Conservation (phyloP, 1,284 basidiomycete genomes). For the Amylostereum areolatum region DNA sequence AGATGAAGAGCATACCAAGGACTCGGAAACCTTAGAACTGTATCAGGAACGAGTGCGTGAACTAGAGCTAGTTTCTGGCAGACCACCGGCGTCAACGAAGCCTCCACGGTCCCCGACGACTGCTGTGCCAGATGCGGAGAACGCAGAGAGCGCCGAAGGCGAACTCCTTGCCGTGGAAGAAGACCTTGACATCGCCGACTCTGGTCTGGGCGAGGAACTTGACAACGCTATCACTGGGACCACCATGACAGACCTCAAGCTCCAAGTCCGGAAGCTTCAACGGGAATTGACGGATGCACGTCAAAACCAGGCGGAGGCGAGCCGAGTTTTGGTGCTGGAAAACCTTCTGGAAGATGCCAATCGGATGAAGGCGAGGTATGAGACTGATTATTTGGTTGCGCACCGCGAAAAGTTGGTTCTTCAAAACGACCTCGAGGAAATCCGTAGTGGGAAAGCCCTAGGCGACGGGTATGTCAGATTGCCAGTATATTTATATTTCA, state of each 20-base stretch:
- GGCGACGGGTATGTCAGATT: conserved; percentile 66
- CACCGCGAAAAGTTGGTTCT: conserved; percentile 81
- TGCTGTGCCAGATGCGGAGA: conserved; percentile 7
- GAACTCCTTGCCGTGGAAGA: conserved; percentile 37
- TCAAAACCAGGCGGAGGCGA: conserved; percentile 72
- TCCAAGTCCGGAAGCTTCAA: conserved; percentile 79
- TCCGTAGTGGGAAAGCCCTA: conserved; percentile 75
- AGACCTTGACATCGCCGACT: conserved; percentile 31
- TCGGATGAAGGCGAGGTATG: conserved; percentile 84
- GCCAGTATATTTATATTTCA: background rate
- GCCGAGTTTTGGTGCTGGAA: conserved; percentile 77
- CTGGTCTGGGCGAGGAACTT: conserved; percentile 78
- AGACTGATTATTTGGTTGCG: conserved; percentile 81
- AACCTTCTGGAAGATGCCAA: conserved; percentile 89
- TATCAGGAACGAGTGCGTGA: conserved; percentile 92
- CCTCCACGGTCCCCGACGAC: conserved; percentile 14
- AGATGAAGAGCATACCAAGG: conserved; percentile 67
- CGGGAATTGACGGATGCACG: conserved; percentile 73
- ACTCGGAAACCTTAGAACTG: conserved; percentile 81
- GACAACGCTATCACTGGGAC: conserved; percentile 80
- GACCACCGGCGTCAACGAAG: conserved; percentile 22
- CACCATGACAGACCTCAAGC: conserved; percentile 87
- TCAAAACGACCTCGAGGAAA: conserved; percentile 82
- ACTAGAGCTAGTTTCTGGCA: conserved; percentile 66
- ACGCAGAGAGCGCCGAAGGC: conserved; percentile 12